Evolutionary conservation across 345 rosid species (phyloP).

Genomic region (Eucalyptus fibrosa): DNA sequence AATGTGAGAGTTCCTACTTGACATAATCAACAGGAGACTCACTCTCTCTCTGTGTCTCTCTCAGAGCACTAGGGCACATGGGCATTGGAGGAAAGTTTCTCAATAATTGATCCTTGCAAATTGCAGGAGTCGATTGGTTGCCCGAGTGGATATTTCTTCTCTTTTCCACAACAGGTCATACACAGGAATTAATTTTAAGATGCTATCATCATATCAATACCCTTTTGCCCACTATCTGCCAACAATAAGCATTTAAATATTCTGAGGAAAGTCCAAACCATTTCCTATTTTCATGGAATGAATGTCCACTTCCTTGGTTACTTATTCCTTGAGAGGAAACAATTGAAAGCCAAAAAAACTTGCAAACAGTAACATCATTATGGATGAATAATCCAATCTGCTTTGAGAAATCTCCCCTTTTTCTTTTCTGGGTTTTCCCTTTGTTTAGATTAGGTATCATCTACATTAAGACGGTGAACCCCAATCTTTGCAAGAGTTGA

Average conservation of each 20-base stretch:
- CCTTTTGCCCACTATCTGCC: background rate
- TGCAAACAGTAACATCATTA: background rate
- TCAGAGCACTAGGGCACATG: background rate
- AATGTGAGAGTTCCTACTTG: background rate
- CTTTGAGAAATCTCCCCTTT: background rate
- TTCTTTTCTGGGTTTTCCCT: background rate
- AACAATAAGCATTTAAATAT: background rate
- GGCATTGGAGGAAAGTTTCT: background rate
- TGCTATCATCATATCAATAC: background rate
- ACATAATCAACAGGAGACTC: background rate
- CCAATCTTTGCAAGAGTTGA: background rate
- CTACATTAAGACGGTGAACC: background rate
- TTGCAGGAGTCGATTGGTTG: background rate
- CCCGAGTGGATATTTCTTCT: background rate
- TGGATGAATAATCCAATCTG: background rate
- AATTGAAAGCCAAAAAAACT: background rate
- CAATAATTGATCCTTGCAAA: background rate
- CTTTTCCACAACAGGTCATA: background rate
- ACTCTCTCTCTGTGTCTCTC: background rate
- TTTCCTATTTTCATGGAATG: background rate
- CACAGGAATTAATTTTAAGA: background rate
- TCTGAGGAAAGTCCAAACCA: background rate
- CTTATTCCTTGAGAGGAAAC: background rate
- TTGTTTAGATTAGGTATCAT: background rate
- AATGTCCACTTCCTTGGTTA: background rate